phyloP scores from a whole-genome alignment of 441 rosid genomes.

The Erodium texanum region DNA sequence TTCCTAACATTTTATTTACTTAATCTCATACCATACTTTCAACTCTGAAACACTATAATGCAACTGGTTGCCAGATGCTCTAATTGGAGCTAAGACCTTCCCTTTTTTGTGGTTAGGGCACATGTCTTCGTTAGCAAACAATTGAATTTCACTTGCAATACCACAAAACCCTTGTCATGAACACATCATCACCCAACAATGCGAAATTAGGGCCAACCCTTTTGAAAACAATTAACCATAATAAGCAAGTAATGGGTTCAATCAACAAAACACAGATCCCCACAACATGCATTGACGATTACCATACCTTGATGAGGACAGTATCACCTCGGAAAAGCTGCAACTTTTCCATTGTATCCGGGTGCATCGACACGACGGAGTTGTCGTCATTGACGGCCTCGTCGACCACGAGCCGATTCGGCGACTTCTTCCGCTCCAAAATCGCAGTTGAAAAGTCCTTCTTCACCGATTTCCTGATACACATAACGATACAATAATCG shows the following conservation, averaged over 20 bases:
- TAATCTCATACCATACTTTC: not conserved
- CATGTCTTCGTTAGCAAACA: not conserved
- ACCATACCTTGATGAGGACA: not conserved
- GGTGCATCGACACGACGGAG: slow-evolving; percentile 5
- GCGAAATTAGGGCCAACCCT: not conserved
- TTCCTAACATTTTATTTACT: too few relatives aligned
- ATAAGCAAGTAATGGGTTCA: not conserved
- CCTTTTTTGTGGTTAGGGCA: too few relatives aligned
- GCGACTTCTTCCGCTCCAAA: not conserved
- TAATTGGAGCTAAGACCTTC: too few relatives aligned
- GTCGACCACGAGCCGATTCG: not conserved
- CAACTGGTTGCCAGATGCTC: too few relatives aligned
- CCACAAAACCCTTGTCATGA: not conserved
- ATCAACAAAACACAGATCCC: not conserved
- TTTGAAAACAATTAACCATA: not conserved
- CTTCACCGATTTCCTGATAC: slow-evolving; percentile 7
- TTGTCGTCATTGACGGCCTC: not conserved
- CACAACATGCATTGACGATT: not conserved
- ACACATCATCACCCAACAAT: too few relatives aligned
- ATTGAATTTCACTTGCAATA: not conserved
- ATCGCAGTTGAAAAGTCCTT: slow-evolving; percentile 5
- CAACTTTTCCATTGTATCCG: not conserved
- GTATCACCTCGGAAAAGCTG: not conserved
- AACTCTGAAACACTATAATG: not conserved
- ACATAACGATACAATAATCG: slow-evolving; percentile 1